Percentiles rank a stretch among this genome's conserved stretches.
Conservation (phyloP, 1,284 basidiomycete species). For the Moesziomyces sp. region DNA sequence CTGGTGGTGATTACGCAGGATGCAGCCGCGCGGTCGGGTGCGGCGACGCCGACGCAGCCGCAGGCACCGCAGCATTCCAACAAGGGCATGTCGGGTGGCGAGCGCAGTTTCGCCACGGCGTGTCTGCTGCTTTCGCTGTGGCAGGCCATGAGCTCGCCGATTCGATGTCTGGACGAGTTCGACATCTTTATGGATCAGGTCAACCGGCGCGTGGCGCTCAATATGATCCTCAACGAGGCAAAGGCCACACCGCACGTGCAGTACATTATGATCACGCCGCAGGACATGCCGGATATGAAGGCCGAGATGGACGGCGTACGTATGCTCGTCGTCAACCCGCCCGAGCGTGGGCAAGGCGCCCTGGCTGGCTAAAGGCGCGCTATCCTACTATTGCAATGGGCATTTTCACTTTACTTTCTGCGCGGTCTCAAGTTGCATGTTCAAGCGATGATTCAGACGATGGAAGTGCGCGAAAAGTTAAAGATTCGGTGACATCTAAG, state of each 20-base stretch:
- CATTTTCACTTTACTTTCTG: not conserved
- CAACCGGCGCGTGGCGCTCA: slow-evolving; percentile 89
- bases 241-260: slow-evolving; percentile 43
- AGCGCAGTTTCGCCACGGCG: slow-evolving; percentile 97
- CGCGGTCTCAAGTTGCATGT: too few relatives aligned
- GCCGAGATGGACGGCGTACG: slow-evolving; percentile 27
- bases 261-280: slow-evolving; percentile 64
- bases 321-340: slow-evolving; percentile 33
- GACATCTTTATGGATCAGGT: slow-evolving; percentile 95
- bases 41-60: slow-evolving; percentile 80
- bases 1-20: slow-evolving; percentile 73
- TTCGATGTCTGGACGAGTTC: slow-evolving; percentile 86
- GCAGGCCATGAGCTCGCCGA: slow-evolving; percentile 92
- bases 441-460: too few relatives aligned
- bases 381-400: not conserved
- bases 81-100: slow-evolving; percentile 80
- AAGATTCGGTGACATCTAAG: not conserved
- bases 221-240: slow-evolving; percentile 75
- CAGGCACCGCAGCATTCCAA: slow-evolving; percentile 55
- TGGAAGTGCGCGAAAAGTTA: not conserved
- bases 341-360: slow-evolving; percentile 25
- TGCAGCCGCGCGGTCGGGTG: slow-evolving; percentile 74
- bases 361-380: slow-evolving; percentile 11
- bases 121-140: slow-evolving; percentile 91
- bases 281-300: slow-evolving; percentile 57